phyloP scores from a whole-genome alignment of 1,284 basidiomycete species.

The Ustilago esculenta region DNA sequence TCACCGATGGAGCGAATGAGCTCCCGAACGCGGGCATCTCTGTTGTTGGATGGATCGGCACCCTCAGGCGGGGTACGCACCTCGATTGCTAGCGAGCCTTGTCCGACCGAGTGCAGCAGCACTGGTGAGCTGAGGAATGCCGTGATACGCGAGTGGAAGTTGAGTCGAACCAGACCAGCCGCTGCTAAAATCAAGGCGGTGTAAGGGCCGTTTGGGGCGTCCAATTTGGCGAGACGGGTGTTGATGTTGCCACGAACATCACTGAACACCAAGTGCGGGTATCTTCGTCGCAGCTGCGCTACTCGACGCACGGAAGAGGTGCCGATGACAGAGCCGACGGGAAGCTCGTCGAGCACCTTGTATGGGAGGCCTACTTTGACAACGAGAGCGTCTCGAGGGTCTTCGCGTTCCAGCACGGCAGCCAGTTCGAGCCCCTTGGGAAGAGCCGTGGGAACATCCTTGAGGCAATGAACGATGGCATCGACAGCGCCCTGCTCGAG shows the following conservation, averaged over 20 bases:
- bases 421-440: constrained; percentile 86
- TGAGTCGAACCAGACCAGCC: constrained; percentile 88
- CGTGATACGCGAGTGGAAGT: constrained; percentile 79
- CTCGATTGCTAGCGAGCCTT: constrained; percentile 91
- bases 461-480: constrained; percentile 91
- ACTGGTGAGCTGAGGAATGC: constrained; percentile 77
- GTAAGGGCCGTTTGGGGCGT: constrained; percentile 83
- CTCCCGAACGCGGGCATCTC: constrained; percentile 58
- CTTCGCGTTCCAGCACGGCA: constrained; percentile 85
- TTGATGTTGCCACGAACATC: constrained; percentile 74
- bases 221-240: constrained; percentile 90
- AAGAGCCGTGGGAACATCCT: constrained; percentile 90
- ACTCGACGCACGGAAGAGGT: constrained; percentile 92
- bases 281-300: constrained; percentile 85
- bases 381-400: constrained; percentile 88
- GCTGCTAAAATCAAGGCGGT: constrained; percentile 91
- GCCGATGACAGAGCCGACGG: constrained; percentile 87
- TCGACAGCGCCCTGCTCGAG: constrained; percentile 80
- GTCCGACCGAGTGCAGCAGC: constrained; percentile 89
- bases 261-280: constrained; percentile 81
- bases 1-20: constrained; percentile 60
- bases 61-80: constrained; percentile 72
- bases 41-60: constrained; percentile 45
- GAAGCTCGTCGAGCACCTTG: constrained; percentile 80
- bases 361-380: constrained; percentile 81